phyloP scores from a whole-genome alignment of 495 filamentous ascomycete species.

The Penicillium flavigenum region DNA sequence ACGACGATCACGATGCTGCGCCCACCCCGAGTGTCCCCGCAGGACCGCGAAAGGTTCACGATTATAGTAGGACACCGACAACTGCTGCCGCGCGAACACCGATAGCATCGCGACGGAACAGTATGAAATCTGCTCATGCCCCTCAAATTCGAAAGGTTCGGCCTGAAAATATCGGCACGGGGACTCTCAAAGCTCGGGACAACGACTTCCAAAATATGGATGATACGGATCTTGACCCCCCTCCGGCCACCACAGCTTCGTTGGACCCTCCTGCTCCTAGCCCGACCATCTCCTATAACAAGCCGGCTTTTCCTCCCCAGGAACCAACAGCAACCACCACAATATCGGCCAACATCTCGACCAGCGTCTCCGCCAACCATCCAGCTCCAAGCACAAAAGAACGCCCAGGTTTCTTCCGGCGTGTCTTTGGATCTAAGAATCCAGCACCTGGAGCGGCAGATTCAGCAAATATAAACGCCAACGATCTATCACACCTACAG shows the following conservation, averaged over 20 bases:
- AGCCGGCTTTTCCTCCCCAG: slow-evolving; percentile 39
- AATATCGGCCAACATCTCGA: slow-evolving; percentile 11
- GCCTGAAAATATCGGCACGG: slow-evolving; percentile 43
- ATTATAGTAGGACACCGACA: slow-evolving; percentile 43
- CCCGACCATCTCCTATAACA: slow-evolving; percentile 54
- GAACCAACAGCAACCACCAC: slow-evolving; percentile 28
- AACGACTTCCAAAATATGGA: slow-evolving; percentile 26
- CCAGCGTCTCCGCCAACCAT: slow-evolving; percentile 3
- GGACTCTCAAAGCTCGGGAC: slow-evolving; percentile 33
- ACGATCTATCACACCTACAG: slow-evolving; percentile 27
- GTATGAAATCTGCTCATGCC: slow-evolving; percentile 62
- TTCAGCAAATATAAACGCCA: slow-evolving; percentile 15
- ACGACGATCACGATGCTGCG: slow-evolving; percentile 74
- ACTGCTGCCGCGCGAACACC: slow-evolving; percentile 47
- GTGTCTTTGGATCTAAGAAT: slow-evolving; percentile 70
- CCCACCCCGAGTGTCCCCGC: slow-evolving; percentile 84
- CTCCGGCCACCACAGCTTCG: slow-evolving; percentile 33
- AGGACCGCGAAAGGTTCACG: slow-evolving; percentile 60
- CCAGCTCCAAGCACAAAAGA: slow-evolving; percentile 50
- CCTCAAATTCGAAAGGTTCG: slow-evolving; percentile 32
- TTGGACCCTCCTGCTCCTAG: slow-evolving; percentile 49
- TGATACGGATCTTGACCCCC: slow-evolving; percentile 36
- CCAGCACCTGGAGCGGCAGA: slow-evolving; percentile 27
- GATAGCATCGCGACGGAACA: slow-evolving; percentile 54
- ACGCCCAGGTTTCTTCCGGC: slow-evolving; percentile 84